Evolutionary conservation across 768 basidiomycete species (phyloP).

Genomic region (Leccinum aurantiacum): DNA sequence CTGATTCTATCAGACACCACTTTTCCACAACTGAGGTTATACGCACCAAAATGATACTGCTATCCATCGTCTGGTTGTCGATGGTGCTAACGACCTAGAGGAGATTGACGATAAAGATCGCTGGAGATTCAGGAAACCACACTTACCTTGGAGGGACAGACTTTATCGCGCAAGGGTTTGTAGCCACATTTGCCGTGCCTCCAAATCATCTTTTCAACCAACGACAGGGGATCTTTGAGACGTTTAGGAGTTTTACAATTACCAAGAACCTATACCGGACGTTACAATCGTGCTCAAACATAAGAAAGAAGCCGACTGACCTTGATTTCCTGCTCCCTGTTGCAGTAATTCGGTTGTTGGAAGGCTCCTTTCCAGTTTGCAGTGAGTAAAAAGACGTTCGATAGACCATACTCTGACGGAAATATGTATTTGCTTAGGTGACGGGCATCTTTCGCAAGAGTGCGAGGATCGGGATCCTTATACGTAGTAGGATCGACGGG

Average conservation of each 20-base stretch:
- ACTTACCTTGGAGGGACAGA: slow-evolving; percentile 78
- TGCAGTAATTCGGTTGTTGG: slow-evolving; percentile 50
- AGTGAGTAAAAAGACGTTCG: slow-evolving; percentile 50
- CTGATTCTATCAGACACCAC: slow-evolving; percentile 36
- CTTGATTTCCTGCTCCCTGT: slow-evolving; percentile 71
- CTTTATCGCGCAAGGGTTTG: slow-evolving; percentile 54
- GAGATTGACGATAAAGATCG: neutral
- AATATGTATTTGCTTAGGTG: slow-evolving; percentile 84
- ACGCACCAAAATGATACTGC: slow-evolving; percentile 61
- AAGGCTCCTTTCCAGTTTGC: slow-evolving; percentile 28
- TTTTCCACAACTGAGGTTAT: neutral
- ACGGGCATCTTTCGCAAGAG: slow-evolving; percentile 51
- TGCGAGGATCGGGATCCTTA: slow-evolving; percentile 45
- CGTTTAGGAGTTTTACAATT: slow-evolving; percentile 71
- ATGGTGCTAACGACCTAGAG: slow-evolving; percentile 41
- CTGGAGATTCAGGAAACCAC: neutral
- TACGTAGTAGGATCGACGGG: slow-evolving; percentile 29
- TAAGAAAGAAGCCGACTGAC: slow-evolving; percentile 35
- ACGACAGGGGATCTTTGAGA: slow-evolving; percentile 51
- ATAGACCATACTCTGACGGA: slow-evolving; percentile 71
- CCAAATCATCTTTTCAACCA: slow-evolving; percentile 63
- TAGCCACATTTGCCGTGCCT: slow-evolving; percentile 72
- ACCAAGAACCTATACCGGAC: slow-evolving; percentile 36
- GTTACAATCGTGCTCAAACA: neutral
- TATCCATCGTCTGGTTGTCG: slow-evolving; percentile 50